These are phyloP conservation scores for Abrus pulchellus DNA, from an alignment of 306 rosid species.

Conservation along the genomic window DNA sequence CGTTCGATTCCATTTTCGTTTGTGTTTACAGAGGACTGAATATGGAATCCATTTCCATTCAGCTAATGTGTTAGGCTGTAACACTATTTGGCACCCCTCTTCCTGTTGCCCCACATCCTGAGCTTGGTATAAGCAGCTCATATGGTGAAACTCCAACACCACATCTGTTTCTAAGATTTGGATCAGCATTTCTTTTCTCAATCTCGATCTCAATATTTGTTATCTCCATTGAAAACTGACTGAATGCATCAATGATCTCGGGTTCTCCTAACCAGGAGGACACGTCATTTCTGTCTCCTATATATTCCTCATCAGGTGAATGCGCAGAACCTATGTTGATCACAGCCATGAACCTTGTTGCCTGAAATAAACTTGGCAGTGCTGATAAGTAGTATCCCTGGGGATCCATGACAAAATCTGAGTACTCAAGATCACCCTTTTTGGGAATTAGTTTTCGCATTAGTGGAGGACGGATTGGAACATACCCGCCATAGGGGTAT, in stretches of 20 bases:
- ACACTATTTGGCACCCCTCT: slow-evolving; percentile 62
- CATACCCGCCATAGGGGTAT: slow-evolving; percentile 48
- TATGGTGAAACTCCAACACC: slow-evolving; percentile 51
- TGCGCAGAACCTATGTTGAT: slow-evolving; percentile 56
- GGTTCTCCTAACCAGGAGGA: slow-evolving; percentile 53
- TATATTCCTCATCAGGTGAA: slow-evolving; percentile 59
- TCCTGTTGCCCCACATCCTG: slow-evolving; percentile 55
- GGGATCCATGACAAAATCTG: slow-evolving; percentile 44
- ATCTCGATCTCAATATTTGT: slow-evolving; percentile 53
- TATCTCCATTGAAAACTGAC: slow-evolving; percentile 53
- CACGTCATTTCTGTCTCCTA: slow-evolving; percentile 49
- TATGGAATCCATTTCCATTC: slow-evolving; percentile 13
- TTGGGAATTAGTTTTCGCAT: slow-evolving; percentile 52
- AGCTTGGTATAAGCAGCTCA: slow-evolving; percentile 58
- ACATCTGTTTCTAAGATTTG: slow-evolving; percentile 51
- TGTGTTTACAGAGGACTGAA: neutral
- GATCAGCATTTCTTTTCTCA: slow-evolving; percentile 52
- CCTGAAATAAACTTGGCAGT: slow-evolving; percentile 56
- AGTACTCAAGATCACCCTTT: slow-evolving; percentile 44
- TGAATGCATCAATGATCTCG: slow-evolving; percentile 53
- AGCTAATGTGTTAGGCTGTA: slow-evolving; percentile 34
- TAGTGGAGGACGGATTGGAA: slow-evolving; percentile 48
- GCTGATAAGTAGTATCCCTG: slow-evolving; percentile 47
- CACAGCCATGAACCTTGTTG: slow-evolving; percentile 57
- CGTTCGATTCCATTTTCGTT: neutral